Conservation (phyloP, 2,329 filamentous ascomycete species). For the Neonectria sp. region DNA sequence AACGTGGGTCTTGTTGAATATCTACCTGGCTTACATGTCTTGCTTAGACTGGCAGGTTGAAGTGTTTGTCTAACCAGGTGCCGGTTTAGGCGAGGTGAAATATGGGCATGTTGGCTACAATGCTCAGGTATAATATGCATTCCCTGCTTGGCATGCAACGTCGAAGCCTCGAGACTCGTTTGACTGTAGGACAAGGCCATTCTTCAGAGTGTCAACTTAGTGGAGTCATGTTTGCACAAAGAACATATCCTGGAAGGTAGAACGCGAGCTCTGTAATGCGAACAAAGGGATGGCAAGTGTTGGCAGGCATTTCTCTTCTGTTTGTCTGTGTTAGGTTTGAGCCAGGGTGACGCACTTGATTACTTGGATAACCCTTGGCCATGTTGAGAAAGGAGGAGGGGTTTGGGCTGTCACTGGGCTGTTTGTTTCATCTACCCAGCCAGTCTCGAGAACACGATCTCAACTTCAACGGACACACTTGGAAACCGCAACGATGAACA, state of each 20-base stretch:
- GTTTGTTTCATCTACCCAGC: not conserved
- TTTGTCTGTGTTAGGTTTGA: not conserved
- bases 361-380: not conserved
- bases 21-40: not conserved
- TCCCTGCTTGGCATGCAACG: too few species aligned
- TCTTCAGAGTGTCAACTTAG: not conserved
- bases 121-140: too few species aligned
- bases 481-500: not conserved
- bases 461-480: not conserved
- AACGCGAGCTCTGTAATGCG: not conserved
- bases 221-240: not conserved
- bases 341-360: not conserved
- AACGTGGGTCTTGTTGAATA: conserved; percentile 1
- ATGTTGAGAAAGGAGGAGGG: not conserved
- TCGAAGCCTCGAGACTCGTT: not conserved
- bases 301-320: not conserved
- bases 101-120: too few species aligned
- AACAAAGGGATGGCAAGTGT: not conserved
- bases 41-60: not conserved
- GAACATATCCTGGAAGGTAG: not conserved
- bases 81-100: too few species aligned
- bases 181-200: not conserved
- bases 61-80: not conserved
- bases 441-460: not conserved
- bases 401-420: not conserved